phyloP scores from a whole-genome alignment of 495 filamentous ascomycete species.

The Hypoxylon crocopeplum region DNA sequence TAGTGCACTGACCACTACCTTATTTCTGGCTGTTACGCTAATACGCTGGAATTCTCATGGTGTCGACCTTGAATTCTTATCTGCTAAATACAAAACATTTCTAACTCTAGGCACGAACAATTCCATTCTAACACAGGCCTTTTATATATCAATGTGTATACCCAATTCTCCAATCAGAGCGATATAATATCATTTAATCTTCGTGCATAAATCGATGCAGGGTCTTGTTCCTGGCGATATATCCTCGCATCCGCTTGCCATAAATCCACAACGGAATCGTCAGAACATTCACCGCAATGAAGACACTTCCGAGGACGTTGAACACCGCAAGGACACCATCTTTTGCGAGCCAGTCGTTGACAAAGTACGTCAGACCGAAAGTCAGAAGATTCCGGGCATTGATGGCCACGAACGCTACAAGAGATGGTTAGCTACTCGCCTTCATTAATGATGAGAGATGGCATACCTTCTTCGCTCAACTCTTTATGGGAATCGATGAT shows the following conservation, averaged over 20 bases:
- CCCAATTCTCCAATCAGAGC: no score
- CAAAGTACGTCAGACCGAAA: conserved; percentile 62
- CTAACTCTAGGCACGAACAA: no score
- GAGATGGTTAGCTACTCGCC: conserved; percentile 14
- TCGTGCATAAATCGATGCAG: conserved; percentile 60
- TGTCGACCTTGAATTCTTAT: no score
- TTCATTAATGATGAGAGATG: neutral
- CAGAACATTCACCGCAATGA: conserved; percentile 53
- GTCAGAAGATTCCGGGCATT: conserved; percentile 61
- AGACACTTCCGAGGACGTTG: conserved; percentile 55
- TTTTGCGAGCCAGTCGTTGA: conserved; percentile 56
- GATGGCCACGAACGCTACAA: conserved; percentile 59
- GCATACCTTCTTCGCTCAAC: conserved; percentile 55
- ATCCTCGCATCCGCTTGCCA: conserved; percentile 56
- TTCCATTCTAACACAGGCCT: no score
- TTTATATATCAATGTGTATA: no score
- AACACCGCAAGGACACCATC: conserved; percentile 58
- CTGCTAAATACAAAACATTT: no score
- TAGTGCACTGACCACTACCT: neutral
- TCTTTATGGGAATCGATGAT: conserved; percentile 60
- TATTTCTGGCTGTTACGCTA: no score
- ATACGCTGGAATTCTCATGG: no score
- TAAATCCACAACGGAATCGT: conserved; percentile 63
- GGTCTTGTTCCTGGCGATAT: conserved; percentile 53
- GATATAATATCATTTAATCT: conserved; percentile 30